phyloP scores from a whole-genome alignment of 495 filamentous ascomycete species.

The Penicillium lividum region DNA sequence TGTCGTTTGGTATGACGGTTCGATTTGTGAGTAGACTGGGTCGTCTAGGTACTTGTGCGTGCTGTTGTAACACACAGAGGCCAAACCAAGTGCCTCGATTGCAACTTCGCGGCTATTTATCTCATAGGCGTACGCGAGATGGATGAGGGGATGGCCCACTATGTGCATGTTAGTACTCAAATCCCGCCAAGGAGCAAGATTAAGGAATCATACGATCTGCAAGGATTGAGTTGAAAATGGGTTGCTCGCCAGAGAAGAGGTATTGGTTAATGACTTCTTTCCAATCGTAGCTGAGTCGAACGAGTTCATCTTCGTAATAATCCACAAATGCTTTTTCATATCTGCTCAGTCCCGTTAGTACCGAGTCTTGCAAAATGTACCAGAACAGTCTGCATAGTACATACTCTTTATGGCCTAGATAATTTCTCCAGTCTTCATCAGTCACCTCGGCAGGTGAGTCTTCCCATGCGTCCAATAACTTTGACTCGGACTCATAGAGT shows the following conservation, averaged over 20 bases:
- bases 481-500: slow-evolving; percentile 76
- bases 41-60: slow-evolving; percentile 80
- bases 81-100: slow-evolving; percentile 77
- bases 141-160: slow-evolving; percentile 85
- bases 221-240: slow-evolving; percentile 75
- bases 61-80: slow-evolving; percentile 69
- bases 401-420: slow-evolving; percentile 67
- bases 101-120: slow-evolving; percentile 74
- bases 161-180: slow-evolving; percentile 4
- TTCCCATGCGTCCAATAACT: slow-evolving; percentile 74
- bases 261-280: slow-evolving; percentile 73
- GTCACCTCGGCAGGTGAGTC: slow-evolving; percentile 83
- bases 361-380: neutral
- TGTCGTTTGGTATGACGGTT: slow-evolving; percentile 48
- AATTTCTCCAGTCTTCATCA: slow-evolving; percentile 81
- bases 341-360: slow-evolving; percentile 32
- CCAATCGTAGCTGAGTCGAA: slow-evolving; percentile 79
- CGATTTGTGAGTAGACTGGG: slow-evolving; percentile 58
- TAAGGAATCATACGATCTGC: slow-evolving; percentile 64
- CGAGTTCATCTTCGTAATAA: slow-evolving; percentile 88
- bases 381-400: slow-evolving; percentile 9
- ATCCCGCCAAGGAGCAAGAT: neutral
- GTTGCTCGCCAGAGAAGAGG: slow-evolving; percentile 71
- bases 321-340: slow-evolving; percentile 91
- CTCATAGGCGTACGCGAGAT: slow-evolving; percentile 86